Percentiles rank a stretch among this genome's conserved stretches.
These are phyloP conservation scores for Rhododendron williamsianum DNA, from an alignment of 148 eudicot species.

Conservation along the genomic window DNA sequence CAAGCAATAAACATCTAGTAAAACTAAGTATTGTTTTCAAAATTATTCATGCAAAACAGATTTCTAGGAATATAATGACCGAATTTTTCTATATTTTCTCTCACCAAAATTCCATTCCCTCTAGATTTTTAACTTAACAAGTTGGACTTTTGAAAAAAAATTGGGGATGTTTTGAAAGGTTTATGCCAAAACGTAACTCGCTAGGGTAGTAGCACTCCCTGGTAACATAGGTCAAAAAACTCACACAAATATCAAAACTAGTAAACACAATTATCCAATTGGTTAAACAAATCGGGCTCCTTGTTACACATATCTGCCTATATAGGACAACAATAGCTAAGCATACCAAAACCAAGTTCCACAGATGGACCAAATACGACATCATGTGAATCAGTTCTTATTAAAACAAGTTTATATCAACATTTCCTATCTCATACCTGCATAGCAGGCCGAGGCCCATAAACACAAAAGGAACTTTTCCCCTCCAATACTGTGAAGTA, in stretches of 20 bases:
- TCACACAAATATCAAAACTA: background rate
- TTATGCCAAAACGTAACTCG: background rate
- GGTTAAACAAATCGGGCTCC: background rate
- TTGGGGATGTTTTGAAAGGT: background rate
- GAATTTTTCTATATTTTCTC: background rate
- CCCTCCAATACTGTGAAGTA: slow-evolving; percentile 69
- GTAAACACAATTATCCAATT: background rate
- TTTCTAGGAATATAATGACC: background rate
- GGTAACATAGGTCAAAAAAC: background rate
- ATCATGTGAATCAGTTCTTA: background rate
- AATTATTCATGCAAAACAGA: background rate
- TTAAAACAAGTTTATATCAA: background rate
- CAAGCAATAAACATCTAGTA: too few species aligned
- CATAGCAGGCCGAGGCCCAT: slow-evolving; percentile 63
- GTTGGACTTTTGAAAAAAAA: background rate
- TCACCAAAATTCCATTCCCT: background rate
- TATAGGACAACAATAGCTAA: background rate
- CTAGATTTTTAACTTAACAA: background rate
- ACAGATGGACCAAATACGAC: background rate
- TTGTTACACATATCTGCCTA: background rate
- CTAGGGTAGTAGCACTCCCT: background rate
- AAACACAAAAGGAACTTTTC: slow-evolving; percentile 58
- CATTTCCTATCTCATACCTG: slow-evolving; percentile 46
- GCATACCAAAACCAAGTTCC: background rate
- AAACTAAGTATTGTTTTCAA: background rate